Base-by-base conservation (phyloP, 805 yeast genomes). In the Allodekkera sacchari region DNA sequence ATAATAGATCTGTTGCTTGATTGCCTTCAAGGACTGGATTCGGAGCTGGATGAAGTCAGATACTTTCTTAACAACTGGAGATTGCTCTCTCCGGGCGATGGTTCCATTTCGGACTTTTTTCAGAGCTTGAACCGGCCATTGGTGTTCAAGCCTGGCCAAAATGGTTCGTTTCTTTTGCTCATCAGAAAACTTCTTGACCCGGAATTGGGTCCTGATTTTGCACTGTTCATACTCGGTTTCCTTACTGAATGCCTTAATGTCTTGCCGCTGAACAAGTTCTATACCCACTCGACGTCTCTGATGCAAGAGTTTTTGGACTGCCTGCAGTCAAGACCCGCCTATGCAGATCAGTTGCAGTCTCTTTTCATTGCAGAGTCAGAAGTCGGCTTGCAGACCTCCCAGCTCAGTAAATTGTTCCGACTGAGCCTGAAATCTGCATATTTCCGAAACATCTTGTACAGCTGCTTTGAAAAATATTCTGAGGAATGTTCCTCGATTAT, bases 251-350 rank as follows among this genome's bases (percentile, higher is more conserved):
- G 45, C n/a, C 30, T 37, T 9, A 16, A 35, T 10, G 20, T 39
- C 3, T 50, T 51, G 2, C 43, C 45, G 6, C 30, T 46, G 14
- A 50, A 49, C 33, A 50, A 39, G 27, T 17, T 31, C 2, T 19
- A 43, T 12, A 13, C 36, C 2, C 34, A 42, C 25, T 46, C 55
- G 1, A 8, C 18, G 6, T 15, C 21, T 22, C 32, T 30, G 12
- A 10, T 30, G 16, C 22, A 14, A 10, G 10, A 22, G 13, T 6
- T 18, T 16, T 8, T 27, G 11, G 14, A 18, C 22, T 9, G 16
- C 7, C 22, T 14, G n/a, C 16, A 17, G 13, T 12, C 11, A 10
- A 15, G 11, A 2, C 5, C 32, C 10, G 5, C 19, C 7, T 8
- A 26, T n/a, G 7, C 7, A 7, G 26, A 25, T 4, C 11, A 18